Base-by-base conservation (phyloP, 192 early-diverging fungal species). In the Rhizophagus sp. region DNA sequence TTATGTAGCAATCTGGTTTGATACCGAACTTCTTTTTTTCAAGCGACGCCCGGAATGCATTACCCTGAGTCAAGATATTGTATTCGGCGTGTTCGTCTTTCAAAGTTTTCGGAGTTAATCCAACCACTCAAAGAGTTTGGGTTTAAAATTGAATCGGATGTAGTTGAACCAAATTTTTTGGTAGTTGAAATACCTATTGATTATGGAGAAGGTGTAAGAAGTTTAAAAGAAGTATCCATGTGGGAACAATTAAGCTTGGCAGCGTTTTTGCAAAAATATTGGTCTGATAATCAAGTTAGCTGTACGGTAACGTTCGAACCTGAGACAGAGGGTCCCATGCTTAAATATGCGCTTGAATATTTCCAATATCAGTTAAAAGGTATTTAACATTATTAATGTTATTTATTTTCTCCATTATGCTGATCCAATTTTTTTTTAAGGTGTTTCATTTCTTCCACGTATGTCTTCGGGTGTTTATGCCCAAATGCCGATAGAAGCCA, bases 401-500 rank as follows among this genome's bases (percentile, higher is more conserved):
- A 4, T 47, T 44, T 34, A 22, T 34, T n/a, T 76, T 24, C 24
- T 74, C 25, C 72, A 57, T 57, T 12, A 1, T 65, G 5, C 52
- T 57, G n/a, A 30, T n/a, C 15, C 12, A 13, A 4, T 74, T 49
- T 30, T 30, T 34, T 67, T 8, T 74, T 10, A 52, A 76, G 75
- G 87, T 1, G 70, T 87, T 11, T 83, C 83, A 63, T 88, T 88
- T 64, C 75, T 88, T 50, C 87, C 85, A 27, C 80, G 85, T 8
- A 57, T 82, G 0, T 71, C 63, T 19, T 49, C 73, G 7, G 87
- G 85, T 5, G 87, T 82, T 4, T 88, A 84, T 66, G 75, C 82
- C 22, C 87, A 87, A 65, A 88, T 88, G 85, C 87, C 85, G 2
- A 87, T 83, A 61, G 87, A 88, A 63, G 87, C 87, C 12, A 85